These are phyloP conservation scores for Vaccinium macrocarpon DNA, from an alignment of 148 eudicot genomes.

Conservation along the genomic window DNA sequence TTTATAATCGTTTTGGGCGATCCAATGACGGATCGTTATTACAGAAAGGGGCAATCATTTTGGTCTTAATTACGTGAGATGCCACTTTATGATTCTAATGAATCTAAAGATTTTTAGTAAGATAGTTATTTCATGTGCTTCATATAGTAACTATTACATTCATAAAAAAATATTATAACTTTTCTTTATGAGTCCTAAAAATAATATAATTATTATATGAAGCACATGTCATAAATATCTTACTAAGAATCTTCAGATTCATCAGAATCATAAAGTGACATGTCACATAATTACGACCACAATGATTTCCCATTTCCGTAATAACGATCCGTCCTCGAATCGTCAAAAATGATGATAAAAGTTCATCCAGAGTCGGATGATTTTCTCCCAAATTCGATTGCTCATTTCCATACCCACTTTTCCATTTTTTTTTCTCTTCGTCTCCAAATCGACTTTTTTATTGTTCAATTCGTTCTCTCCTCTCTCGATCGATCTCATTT, in stretches of 20 bases:
- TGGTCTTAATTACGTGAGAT: not conserved
- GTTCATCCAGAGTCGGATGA: not conserved
- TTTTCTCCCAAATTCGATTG: slow-evolving; percentile 7
- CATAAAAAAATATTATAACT: too few species aligned
- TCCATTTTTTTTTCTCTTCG: not conserved
- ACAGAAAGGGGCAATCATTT: not conserved
- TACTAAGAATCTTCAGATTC: not conserved
- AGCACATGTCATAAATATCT: not conserved
- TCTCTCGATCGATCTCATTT: slow-evolving; percentile 7
- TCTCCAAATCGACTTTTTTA: not conserved
- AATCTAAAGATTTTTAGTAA: not conserved
- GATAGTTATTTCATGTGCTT: not conserved
- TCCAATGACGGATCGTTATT: not conserved
- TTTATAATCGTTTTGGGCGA: not conserved
- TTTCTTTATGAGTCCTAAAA: too few species aligned
- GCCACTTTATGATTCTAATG: not conserved
- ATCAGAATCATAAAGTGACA: not conserved
- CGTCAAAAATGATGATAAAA: not conserved
- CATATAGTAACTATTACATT: too few species aligned
- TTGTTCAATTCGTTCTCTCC: not conserved
- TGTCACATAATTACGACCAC: not conserved
- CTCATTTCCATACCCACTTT: not conserved
- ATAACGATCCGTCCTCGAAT: not conserved
- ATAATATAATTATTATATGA: too few species aligned
- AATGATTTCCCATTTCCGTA: not conserved